A percentile compares a stretch with the other conserved stretches of the same genome.
Evolutionary conservation across 192 early-diverging fungal species (phyloP).

Genomic region (Diversispora epigaea): DNA sequence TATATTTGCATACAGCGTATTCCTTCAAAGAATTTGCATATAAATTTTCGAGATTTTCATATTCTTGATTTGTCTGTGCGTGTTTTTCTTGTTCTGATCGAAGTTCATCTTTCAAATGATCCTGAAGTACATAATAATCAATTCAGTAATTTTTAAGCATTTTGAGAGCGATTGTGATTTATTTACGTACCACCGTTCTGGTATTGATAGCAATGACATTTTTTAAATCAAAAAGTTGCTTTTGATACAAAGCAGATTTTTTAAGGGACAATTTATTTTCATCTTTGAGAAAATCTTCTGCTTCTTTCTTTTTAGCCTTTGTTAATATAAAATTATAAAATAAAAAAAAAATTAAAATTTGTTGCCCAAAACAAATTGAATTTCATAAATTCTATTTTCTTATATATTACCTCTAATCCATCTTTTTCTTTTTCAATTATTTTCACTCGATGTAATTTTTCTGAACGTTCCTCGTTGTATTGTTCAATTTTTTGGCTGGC

Average conservation of each 20-base stretch:
- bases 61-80: constrained; percentile 60
- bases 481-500: constrained; percentile 67
- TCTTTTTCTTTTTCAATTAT: constrained; percentile 87
- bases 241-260: constrained; percentile 76
- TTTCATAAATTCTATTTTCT: neutral
- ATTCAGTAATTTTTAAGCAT: no score
- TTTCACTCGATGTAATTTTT: constrained; percentile 81
- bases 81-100: constrained; percentile 63
- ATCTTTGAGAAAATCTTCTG: constrained; percentile 71
- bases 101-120: constrained; percentile 52
- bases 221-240: constrained; percentile 63
- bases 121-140: constrained; percentile 37
- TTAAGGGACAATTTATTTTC: constrained; percentile 77
- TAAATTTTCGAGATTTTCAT: constrained; percentile 59
- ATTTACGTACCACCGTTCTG: constrained; percentile 42
- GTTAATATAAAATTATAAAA: neutral
- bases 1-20: constrained; percentile 47
- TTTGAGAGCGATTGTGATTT: neutral
- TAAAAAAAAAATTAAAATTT: neutral
- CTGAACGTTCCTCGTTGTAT: constrained; percentile 73
- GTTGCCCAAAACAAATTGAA: neutral
- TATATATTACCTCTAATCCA: constrained; percentile 61
- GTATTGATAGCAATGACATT: constrained; percentile 49
- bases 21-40: constrained; percentile 59
- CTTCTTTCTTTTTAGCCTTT: constrained; percentile 74